Base-by-base conservation (phyloP, 768 basidiomycete species). In the Sistotremastrum niveocremeum region DNA sequence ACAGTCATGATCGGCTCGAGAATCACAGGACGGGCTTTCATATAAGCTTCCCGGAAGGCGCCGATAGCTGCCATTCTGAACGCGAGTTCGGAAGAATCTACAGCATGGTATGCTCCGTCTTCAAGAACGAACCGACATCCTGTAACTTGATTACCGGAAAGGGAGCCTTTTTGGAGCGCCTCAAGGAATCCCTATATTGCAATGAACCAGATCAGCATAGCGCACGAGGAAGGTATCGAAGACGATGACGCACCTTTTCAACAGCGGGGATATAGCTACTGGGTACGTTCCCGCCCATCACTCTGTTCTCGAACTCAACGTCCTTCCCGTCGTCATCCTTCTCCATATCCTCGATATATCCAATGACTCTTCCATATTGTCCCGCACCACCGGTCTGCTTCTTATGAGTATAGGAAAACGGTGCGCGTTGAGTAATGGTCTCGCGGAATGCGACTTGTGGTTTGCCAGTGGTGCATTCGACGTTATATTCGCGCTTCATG, bases 1-100 rank as follows among this genome's bases (percentile, higher is more conserved):
- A 99, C 94, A 10, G 77, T 86, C 94, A 99, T 99, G 65, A 98
- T 83, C n/a, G 94, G 94, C 60, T 99, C 94, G 37, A 99, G 66
- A 46, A 99, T 82, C 44, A 88, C 80, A 0, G 88, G 80, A 44
- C 68, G 69, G 39, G 87, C 81, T 51, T 73, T 73, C 51, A 70
- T 69, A 70, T 84, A 98, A 4, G 81, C 79, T 56, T 98, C 94
- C 45, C 86, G 77, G 74, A 97, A 93, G 1, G 91, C 93, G 45
- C 89, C 84, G 37, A 94, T 81, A 4, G 87, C 80, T 5, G 88
- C 86, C 34, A 90, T 72, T 39, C 89, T 73, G 76, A 98, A 99
- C 37, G 95, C 93, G 54, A 97, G 65, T 61, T 98, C 95, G 46
- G 87, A 90, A 30, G 95, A 99, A 70, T 98, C 95, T 54, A 94